Conservation (phyloP, 805 yeast genomes). For the Jamesozyma lodderae region DNA sequence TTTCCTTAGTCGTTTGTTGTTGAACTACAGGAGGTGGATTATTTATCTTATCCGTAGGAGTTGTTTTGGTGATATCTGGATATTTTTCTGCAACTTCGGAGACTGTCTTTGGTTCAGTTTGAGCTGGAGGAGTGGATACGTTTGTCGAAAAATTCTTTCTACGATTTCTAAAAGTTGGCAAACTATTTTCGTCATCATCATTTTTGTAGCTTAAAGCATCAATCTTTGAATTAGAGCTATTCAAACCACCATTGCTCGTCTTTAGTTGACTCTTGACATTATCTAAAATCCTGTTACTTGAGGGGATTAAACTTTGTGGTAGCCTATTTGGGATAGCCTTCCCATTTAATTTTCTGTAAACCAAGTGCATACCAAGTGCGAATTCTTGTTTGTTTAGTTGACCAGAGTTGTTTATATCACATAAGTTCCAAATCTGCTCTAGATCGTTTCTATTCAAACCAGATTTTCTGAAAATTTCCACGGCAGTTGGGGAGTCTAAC, state of each 20-base stretch:
- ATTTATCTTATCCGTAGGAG: background rate
- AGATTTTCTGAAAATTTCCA: constrained; percentile 79
- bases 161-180: constrained; percentile 58
- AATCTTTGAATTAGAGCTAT: constrained; percentile 14
- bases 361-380: constrained; percentile 94
- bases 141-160: constrained; percentile 9
- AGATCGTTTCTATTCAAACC: constrained; percentile 80
- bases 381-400: constrained; percentile 82
- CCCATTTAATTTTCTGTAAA: constrained; percentile 84
- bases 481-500: constrained; percentile 73
- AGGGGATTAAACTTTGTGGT: constrained; percentile 87
- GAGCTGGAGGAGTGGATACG: background rate
- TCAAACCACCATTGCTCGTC: constrained; percentile 7
- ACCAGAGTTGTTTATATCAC: constrained; percentile 77
- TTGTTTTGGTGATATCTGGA: constrained; percentile 1
- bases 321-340: constrained; percentile 70
- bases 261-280: constrained; percentile 52
- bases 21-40: background rate
- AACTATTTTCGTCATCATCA: constrained; percentile 63
- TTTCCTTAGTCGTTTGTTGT: background rate
- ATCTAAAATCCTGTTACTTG: constrained; percentile 66
- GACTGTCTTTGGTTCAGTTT: background rate
- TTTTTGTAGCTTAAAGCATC: constrained; percentile 54
- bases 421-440: constrained; percentile 84
- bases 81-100: constrained; percentile 4